These are phyloP conservation scores for Neurospora cerealis DNA, from an alignment of 495 filamentous ascomycete species.

Conservation along the genomic window DNA sequence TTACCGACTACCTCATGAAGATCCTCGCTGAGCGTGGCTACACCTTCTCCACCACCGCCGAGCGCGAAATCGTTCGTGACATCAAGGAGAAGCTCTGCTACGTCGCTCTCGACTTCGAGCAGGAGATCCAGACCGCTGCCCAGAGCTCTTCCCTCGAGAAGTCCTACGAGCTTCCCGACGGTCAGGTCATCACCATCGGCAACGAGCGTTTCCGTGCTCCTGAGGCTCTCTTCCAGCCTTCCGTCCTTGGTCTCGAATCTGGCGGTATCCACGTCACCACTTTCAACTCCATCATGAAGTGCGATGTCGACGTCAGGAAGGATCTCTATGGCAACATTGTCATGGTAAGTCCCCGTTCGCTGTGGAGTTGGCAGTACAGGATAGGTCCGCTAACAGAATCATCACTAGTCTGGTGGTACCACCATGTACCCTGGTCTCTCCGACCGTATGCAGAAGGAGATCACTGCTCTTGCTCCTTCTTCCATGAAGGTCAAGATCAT, in stretches of 20 bases:
- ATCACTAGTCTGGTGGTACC: conserved; percentile 79
- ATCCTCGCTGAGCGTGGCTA: conserved; percentile 98
- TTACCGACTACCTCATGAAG: conserved; percentile 99
- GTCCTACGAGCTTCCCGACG: conserved; percentile 99
- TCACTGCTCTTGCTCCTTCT: conserved; percentile 95
- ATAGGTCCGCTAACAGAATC: conserved; percentile 13
- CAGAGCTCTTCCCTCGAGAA: conserved; percentile 96
- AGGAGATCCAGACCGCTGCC: conserved; percentile 99
- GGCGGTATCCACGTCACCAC: conserved; percentile 99
- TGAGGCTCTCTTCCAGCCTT: conserved; percentile 98
- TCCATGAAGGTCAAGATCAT: conserved; percentile 99
- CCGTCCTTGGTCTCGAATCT: conserved; percentile 93
- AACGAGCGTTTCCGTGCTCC: conserved; percentile 99
- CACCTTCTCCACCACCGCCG: conserved; percentile 98
- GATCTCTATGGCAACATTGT: conserved; percentile 99
- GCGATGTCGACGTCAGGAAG: conserved; percentile 99
- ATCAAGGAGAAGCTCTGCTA: conserved; percentile 99
- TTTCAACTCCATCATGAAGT: conserved; percentile 99
- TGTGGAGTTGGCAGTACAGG: neutral
- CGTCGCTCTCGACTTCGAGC: conserved; percentile 98
- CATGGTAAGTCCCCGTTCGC: conserved; percentile 58
- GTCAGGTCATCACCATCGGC: conserved; percentile 99
- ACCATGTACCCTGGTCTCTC: conserved; percentile 99
- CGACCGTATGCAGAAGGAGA: conserved; percentile 99
- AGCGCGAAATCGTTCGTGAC: conserved; percentile 99